Evolutionary conservation across 2,329 filamentous ascomycete genomes (phyloP).

Genomic region (Ophiostoma sp.): DNA sequence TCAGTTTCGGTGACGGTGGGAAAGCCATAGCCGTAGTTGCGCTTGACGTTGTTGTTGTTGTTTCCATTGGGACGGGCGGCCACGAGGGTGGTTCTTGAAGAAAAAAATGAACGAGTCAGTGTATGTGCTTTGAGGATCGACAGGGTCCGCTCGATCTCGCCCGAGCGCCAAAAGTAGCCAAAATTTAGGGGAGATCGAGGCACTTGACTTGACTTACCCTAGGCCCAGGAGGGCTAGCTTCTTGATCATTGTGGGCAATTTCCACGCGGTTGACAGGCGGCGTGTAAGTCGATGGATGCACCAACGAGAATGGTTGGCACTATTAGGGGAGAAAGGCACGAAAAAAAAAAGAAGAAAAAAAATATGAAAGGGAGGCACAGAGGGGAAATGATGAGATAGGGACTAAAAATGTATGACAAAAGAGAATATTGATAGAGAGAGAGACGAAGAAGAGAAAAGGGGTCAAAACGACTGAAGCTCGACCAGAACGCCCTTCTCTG

Average conservation of each 20-base stretch:
- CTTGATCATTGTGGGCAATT: conserved; percentile 21
- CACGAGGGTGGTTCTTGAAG: conserved; percentile 23
- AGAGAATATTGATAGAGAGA: not conserved
- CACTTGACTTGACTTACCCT: conserved; percentile 22
- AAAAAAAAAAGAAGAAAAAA: not conserved
- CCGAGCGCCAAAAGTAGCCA: not conserved
- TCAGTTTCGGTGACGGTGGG: conserved; percentile 27
- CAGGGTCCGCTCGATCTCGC: not conserved
- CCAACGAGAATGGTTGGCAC: not conserved
- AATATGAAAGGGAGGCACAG: not conserved
- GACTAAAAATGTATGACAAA: not conserved
- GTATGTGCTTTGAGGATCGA: not conserved
- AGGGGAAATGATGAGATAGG: not conserved
- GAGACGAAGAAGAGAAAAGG: not conserved
- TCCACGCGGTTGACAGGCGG: not conserved
- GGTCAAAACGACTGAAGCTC: not conserved
- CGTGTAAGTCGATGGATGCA: not conserved
- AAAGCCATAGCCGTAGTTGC: conserved; percentile 25
- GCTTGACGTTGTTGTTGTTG: conserved; percentile 24
- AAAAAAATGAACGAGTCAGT: not conserved
- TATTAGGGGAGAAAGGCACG: not conserved
- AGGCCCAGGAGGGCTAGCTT: conserved; percentile 28
- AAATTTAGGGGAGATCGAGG: not conserved
- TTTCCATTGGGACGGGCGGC: conserved; percentile 26
- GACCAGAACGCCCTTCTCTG: not conserved